These are phyloP conservation scores for Leccinum subgranulosum DNA, from an alignment of 768 basidiomycete genomes.

Conservation along the genomic window DNA sequence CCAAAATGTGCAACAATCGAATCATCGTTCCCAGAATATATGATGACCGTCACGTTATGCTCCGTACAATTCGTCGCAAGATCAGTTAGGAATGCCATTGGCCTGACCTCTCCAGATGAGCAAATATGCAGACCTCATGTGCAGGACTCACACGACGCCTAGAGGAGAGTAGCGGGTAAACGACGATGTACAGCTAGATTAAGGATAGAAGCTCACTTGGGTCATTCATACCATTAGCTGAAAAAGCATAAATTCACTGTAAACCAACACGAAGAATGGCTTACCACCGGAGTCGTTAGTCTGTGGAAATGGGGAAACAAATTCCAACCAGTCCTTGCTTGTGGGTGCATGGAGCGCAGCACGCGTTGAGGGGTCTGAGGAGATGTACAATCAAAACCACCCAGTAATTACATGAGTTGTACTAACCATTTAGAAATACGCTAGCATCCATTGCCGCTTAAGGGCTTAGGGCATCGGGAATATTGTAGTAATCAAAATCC, in stretches of 20 bases:
- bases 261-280: not conserved
- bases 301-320: constrained; percentile 23
- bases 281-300: constrained; percentile 2
- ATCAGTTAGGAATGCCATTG: constrained; percentile 61
- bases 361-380: constrained; percentile 46
- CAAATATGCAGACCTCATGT: not conserved
- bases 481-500: not conserved
- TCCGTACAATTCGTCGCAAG: constrained; percentile 61
- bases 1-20: constrained; percentile 57
- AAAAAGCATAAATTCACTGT: not conserved
- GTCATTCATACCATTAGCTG: constrained; percentile 19
- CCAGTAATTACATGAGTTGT: constrained; percentile 40
- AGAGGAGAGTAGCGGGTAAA: not conserved
- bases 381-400: constrained; percentile 33
- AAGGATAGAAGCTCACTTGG: constrained; percentile 28
- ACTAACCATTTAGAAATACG: no score
- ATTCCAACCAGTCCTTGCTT: constrained; percentile 46
- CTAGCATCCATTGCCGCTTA: no score
- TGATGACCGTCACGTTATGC: constrained; percentile 44
- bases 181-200: not conserved
- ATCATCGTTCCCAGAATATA: constrained; percentile 71
- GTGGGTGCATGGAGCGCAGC: constrained; percentile 67
- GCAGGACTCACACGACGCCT: constrained; percentile 35
- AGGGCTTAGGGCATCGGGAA: no score
- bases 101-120: constrained; percentile 32